Base-by-base conservation (phyloP, 2,329 filamentous ascomycete species). In the Aureobasidium sp. region DNA sequence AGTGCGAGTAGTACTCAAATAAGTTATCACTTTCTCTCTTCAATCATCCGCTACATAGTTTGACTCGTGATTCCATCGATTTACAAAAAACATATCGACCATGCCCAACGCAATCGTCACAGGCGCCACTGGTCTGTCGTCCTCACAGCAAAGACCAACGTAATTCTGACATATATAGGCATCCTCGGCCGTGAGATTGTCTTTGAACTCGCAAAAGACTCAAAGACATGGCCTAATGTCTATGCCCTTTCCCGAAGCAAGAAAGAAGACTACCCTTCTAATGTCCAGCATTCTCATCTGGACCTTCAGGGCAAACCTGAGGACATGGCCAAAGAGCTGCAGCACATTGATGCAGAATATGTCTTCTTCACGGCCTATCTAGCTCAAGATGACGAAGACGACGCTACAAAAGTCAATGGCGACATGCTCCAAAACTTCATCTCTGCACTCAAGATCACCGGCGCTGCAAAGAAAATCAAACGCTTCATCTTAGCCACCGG, bases 401-500 rank as follows among this genome's bases (percentile, higher is more conserved):
- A 72, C 41, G 61, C 62, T 14, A 63, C 62, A 34, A 61, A 68
- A 25, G 64, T 71, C 38, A 74, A 74, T 44, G 64, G 72, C 12
- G 64, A 62, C 29, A 73, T 78, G 70, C 66, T 79, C 5, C 60
- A 65, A 37, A 76, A 74, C 61, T 78, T 79, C 62, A 65, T 79
- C 19, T 52, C 63, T 1, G 74, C 74, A 0, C 65, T 79, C 7
- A 66, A 68, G 1, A 66, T 69, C 14, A 74, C 69, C 1, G 71
- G 71, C 0, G 69, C 70, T 3, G 63, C 66, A 30, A 66, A 66
- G 40, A 64, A 67, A 11, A 58, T 79, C 40, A 74, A 76, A 58
- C 68, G 72, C n/a, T 67, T 79, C 53, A 61, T 78, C 19, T 66
- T 79, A 8, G 72, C 75, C 5, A 73, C 70, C 0, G 76, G 76